Conservation (phyloP, 2,329 filamentous ascomycete genomes). For the Nothomitra cinnamomea region DNA sequence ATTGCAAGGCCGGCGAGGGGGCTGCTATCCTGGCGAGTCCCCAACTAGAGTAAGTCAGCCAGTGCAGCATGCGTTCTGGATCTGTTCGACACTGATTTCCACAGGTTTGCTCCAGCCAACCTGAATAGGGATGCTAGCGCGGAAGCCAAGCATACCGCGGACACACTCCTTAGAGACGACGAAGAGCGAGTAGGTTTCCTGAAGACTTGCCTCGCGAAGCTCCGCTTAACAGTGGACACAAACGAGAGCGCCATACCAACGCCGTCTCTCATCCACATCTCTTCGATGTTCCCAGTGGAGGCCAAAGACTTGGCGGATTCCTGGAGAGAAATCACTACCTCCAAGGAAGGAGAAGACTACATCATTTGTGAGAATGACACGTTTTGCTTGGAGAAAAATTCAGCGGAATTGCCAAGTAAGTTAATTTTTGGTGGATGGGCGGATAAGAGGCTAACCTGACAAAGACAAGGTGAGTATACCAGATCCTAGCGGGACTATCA, state of each 20-base stretch:
- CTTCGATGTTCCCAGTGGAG: slow-evolving; percentile 45
- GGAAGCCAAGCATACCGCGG: slow-evolving; percentile 48
- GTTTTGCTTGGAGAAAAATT: slow-evolving; percentile 60
- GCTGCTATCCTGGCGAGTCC: slow-evolving; percentile 66
- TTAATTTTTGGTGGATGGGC: slow-evolving; percentile 32
- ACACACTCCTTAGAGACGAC: slow-evolving; percentile 51
- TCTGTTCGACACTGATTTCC: slow-evolving; percentile 4
- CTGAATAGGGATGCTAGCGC: slow-evolving; percentile 52
- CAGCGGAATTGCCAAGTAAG: slow-evolving; percentile 40
- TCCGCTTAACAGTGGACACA: slow-evolving; percentile 66
- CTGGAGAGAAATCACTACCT: slow-evolving; percentile 52
- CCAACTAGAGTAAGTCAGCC: slow-evolving; percentile 96
- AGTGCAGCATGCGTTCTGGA: slow-evolving; percentile 18
- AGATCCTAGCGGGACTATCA: slow-evolving; percentile 58
- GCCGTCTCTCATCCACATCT: slow-evolving; percentile 69
- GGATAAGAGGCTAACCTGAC: slow-evolving; percentile 14
- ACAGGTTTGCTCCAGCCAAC: slow-evolving; percentile 67
- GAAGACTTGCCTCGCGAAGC: slow-evolving; percentile 59
- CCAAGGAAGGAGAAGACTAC: slow-evolving; percentile 49
- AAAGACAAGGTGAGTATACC: slow-evolving; percentile 30
- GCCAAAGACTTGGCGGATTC: slow-evolving; percentile 49
- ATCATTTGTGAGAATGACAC: slow-evolving; percentile 70
- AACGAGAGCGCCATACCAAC: slow-evolving; percentile 49
- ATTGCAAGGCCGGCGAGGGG: slow-evolving; percentile 68
- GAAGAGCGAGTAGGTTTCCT: slow-evolving; percentile 55